A percentile compares a stretch with the other conserved stretches of the same genome.
These are phyloP conservation scores for Candida tallmaniae DNA, from an alignment of 805 yeast species.

Conservation along the genomic window DNA sequence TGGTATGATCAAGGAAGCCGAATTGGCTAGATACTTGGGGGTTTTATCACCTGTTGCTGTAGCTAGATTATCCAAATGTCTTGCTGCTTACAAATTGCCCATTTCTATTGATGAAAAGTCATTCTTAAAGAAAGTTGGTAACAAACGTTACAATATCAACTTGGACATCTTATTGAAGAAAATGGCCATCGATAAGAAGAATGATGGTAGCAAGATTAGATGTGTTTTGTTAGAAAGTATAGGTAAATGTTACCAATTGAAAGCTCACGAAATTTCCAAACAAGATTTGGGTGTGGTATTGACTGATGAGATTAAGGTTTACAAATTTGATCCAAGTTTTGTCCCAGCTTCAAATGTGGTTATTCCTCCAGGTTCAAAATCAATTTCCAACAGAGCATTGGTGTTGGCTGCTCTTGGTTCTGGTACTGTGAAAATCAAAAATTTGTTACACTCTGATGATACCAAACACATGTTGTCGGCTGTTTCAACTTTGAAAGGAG, in stretches of 20 bases:
- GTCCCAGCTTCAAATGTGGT: conserved; percentile 43
- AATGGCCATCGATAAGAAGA: conserved; percentile 96
- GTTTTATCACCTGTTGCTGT: conserved; percentile 89
- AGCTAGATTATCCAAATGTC: conserved; percentile 78
- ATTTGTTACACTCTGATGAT: conserved; percentile 92
- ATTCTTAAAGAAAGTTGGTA: conserved; percentile 61
- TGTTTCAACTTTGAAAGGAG: conserved; percentile 73
- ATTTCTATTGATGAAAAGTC: conserved; percentile 67
- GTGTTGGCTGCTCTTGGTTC: conserved; percentile 87
- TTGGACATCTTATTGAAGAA: conserved; percentile 68
- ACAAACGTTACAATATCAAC: conserved; percentile 61
- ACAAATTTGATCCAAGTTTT: conserved; percentile 41
- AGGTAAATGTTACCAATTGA: conserved; percentile 84
- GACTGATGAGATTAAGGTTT: conserved; percentile 75
- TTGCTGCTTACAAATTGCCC: conserved; percentile 84
- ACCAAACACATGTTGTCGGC: conserved; percentile 94
- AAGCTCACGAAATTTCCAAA: conserved; percentile 81
- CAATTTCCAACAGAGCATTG: conserved; percentile 92
- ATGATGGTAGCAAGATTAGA: conserved; percentile 87
- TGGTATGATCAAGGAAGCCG: conserved; percentile 94
- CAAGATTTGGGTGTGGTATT: conserved; percentile 75
- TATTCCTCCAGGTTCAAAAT: conserved; percentile 94
- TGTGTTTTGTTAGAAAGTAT: conserved; percentile 79
- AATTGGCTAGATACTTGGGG: conserved; percentile 87
- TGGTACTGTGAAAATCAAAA: conserved; percentile 79